These are phyloP conservation scores for Chamaecrista fasciculata DNA, from an alignment of 306 rosid genomes.

Conservation along the genomic window DNA sequence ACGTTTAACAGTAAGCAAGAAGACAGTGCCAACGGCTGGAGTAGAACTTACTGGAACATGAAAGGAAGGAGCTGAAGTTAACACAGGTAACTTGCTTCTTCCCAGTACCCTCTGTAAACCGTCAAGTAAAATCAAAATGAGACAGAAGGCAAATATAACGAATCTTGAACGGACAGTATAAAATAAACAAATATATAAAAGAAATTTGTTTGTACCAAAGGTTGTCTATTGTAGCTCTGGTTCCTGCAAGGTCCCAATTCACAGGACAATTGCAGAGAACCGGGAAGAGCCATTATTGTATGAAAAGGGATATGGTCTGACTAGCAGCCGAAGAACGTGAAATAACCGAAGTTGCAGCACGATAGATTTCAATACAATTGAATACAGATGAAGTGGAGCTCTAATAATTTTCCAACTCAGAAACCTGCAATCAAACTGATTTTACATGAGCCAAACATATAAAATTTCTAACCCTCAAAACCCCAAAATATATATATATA, in stretches of 20 bases:
- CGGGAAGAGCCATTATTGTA: constrained; percentile 64
- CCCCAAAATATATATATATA: no score
- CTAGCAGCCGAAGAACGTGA: constrained; percentile 29
- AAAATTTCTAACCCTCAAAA: no score
- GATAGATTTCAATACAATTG: constrained; percentile 4
- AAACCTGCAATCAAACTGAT: constrained; percentile 35
- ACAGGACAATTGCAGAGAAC: constrained; percentile 79
- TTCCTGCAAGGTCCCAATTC: constrained; percentile 70
- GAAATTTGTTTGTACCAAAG: constrained; percentile 47
- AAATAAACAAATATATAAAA: constrained; percentile 4
- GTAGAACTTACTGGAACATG: constrained; percentile 33
- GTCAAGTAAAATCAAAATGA: constrained; percentile 23
- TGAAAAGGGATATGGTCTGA: constrained; percentile 28
- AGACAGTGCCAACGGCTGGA: not conserved
- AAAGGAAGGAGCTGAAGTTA: constrained; percentile 39
- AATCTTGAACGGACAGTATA: not conserved
- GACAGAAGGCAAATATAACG: not conserved
- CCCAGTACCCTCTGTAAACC: constrained; percentile 49
- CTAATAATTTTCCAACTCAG: constrained; percentile 29
- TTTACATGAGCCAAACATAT: constrained; percentile 10
- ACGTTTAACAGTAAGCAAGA: not conserved
- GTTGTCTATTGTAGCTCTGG: constrained; percentile 40
- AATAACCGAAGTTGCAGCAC: constrained; percentile 13
- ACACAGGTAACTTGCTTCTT: constrained; percentile 38
- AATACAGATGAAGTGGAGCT: constrained; percentile 22